Evolutionary conservation across 2,329 filamentous ascomycete species (phyloP).

Genomic region (Didymella glomerata): DNA sequence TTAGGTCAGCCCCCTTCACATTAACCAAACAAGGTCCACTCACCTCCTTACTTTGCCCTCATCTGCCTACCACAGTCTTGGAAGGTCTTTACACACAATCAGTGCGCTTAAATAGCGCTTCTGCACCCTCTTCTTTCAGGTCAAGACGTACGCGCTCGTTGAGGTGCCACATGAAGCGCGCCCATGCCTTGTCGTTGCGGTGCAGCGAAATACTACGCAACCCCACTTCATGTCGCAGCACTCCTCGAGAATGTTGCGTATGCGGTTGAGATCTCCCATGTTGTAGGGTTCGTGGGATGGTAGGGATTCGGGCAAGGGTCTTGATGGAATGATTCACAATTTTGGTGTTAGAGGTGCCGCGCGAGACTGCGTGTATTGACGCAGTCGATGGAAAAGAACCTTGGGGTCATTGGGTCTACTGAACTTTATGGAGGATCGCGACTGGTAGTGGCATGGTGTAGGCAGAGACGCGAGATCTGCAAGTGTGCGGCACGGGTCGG

Average conservation of each 20-base stretch:
- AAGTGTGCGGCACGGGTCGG: neutral
- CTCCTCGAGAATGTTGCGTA: neutral
- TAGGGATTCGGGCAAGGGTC: too few species aligned
- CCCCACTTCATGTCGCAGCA: neutral
- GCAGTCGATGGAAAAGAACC: too few species aligned
- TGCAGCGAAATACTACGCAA: neutral
- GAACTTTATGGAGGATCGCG: neutral
- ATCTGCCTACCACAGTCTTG: neutral
- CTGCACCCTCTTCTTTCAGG: neutral
- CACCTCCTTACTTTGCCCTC: neutral
- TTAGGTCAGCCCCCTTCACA: too few species aligned
- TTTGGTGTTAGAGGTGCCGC: neutral
- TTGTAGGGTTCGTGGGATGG: too few species aligned
- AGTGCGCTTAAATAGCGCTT: neutral
- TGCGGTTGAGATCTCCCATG: neutral
- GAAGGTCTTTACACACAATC: neutral
- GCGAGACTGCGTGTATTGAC: too few species aligned
- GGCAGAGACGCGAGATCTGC: neutral
- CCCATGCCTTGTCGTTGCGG: neutral
- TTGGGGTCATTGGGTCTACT: neutral
- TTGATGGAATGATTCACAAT: too few species aligned
- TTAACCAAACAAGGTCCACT: too few species aligned
- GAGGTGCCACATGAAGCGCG: neutral
- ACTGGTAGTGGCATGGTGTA: neutral
- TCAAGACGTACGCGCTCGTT: neutral